These are phyloP conservation scores for Hymenoscyphus salicellus DNA, from an alignment of 2,329 filamentous ascomycete genomes.

Conservation along the genomic window DNA sequence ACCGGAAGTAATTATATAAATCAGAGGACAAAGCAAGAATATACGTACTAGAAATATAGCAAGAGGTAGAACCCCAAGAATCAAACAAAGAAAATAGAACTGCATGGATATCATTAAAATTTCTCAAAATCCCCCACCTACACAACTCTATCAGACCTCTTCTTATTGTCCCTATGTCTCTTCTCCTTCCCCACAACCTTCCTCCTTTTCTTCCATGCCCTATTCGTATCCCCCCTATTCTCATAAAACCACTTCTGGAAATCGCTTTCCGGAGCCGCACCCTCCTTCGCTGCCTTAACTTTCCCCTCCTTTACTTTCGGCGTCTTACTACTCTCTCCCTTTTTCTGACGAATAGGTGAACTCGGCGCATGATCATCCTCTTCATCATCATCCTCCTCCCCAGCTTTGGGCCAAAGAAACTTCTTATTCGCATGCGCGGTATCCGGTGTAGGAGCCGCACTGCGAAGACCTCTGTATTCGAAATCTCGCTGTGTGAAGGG, in stretches of 20 bases:
- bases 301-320: constrained; percentile 14
- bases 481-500: constrained; percentile 80
- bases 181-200: constrained; percentile 64
- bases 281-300: constrained; percentile 20
- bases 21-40: not conserved
- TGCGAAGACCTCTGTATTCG: constrained; percentile 71
- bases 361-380: constrained; percentile 34
- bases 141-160: constrained; percentile 39
- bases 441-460: constrained; percentile 91
- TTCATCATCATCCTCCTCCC: constrained; percentile 46
- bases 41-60: not conserved
- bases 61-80: not conserved
- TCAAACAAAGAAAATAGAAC: not conserved
- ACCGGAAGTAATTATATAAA: not conserved
- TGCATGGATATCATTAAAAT: constrained; percentile 3
- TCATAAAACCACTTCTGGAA: constrained; percentile 70
- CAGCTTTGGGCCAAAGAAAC: constrained; percentile 55
- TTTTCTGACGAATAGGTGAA: constrained; percentile 25
- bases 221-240: constrained; percentile 61
- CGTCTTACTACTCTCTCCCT: constrained; percentile 30
- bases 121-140: not conserved
- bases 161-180: constrained; percentile 62
- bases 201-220: constrained; percentile 63
- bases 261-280: constrained; percentile 41
- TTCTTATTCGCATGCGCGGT: constrained; percentile 72